Base-by-base conservation (phyloP, 441 rosid species). In the Populus hybrid region DNA sequence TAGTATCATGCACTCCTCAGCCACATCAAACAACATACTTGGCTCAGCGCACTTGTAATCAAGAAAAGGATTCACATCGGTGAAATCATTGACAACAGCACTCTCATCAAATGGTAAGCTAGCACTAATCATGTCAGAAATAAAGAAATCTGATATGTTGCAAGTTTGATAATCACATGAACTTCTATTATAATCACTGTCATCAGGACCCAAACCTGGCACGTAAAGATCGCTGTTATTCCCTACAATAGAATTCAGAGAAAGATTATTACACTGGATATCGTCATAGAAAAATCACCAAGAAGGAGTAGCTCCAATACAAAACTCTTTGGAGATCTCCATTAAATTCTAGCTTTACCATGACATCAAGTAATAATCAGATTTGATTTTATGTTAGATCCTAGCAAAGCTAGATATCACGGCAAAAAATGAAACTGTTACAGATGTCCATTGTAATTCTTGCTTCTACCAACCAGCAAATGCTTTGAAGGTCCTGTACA, bases 111-210 rank as follows among this genome's bases (percentile, higher is more conserved):
- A 89, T 6, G 95, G 97, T 81, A 90, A 79, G 84, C 93, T 83
- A 1, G 95, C 76, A 70, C 89, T 90, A 78, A 89, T 88, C 92
- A 92, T 88, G 83, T 92, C 97, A 72, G 97, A 90, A 34, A 94
- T 84, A 70, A 80, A 88, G 82, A 92, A 90, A 87, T 94, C 97
- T 12, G 97, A 90, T 59, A 92, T 84, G 63, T 91, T 89, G 89
- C 92, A 90, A 12, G 91, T 85, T 77, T 88, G 97, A 82, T 84
- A 83, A 85, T 87, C 89, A 77, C 82, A 81, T 78, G 82, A 87
- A 74, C 84, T 85, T 80, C 75, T 83, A 46, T 84, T 87, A 78
- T 87, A 86, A 84, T 79, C 88, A 79, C 82, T 84, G 59, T 85
- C 93, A 74, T 89, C 91, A 70, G 82, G 46, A 73, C 85, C 93